These are phyloP conservation scores for Circinella minor DNA, from an alignment of 371 early-diverging fungal species.

Conservation along the genomic window DNA sequence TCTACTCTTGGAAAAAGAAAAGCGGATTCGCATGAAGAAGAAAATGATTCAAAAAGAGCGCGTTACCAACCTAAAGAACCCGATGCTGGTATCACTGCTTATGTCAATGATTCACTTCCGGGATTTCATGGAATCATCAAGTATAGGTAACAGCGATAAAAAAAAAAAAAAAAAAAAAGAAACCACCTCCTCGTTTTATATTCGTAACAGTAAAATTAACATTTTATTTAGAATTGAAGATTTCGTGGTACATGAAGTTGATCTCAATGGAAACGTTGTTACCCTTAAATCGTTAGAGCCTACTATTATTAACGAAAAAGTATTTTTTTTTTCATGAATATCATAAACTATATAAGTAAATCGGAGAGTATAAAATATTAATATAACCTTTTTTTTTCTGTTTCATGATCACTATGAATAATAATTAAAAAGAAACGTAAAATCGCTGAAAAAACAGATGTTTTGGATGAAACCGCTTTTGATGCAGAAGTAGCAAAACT, in stretches of 20 bases:
- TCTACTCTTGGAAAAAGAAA: conserved; percentile 16
- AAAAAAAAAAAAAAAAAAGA: background rate
- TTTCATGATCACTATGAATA: too few relatives aligned
- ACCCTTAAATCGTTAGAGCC: conserved; percentile 57
- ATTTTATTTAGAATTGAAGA: conserved; percentile 50
- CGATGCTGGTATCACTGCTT: conserved; percentile 81
- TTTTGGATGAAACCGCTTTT: conserved; percentile 23
- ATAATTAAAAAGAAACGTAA: conserved; percentile 1
- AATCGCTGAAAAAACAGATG: background rate
- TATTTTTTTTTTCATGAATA: background rate
- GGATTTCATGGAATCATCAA: conserved; percentile 81
- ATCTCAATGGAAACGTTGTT: conserved; percentile 73
- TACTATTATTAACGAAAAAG: conserved; percentile 29
- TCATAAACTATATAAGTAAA: too few relatives aligned
- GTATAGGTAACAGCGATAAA: conserved; percentile 56
- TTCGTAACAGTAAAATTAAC: background rate
- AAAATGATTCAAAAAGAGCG: conserved; percentile 17
- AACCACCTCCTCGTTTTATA: too few relatives aligned
- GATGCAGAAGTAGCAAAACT: conserved; percentile 31
- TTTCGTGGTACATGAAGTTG: conserved; percentile 95
- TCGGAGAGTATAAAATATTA: too few relatives aligned
- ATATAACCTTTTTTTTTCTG: too few relatives aligned
- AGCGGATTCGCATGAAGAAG: conserved; percentile 14
- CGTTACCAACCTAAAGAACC: conserved; percentile 49
- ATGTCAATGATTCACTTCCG: conserved; percentile 60